A percentile compares a stretch with the other conserved stretches of the same genome.
Evolutionary conservation across 2,329 filamentous ascomycete genomes (phyloP).

Genomic region (Fusarium albidum): DNA sequence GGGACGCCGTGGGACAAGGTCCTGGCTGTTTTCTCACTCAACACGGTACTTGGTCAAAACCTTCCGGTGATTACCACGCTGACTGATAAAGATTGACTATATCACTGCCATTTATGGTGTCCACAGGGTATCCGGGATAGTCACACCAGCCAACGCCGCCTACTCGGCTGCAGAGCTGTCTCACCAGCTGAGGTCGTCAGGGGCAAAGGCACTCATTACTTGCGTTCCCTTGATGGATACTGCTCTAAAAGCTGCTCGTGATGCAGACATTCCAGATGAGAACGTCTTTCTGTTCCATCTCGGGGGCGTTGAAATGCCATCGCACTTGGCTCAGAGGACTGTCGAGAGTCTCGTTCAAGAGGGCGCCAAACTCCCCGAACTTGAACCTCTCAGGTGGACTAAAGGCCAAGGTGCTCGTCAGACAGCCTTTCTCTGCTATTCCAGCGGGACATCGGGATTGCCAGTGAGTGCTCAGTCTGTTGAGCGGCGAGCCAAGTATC

Average conservation of each 20-base stretch:
- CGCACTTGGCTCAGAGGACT: too few species aligned
- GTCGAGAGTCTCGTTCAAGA: too few species aligned
- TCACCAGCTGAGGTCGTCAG: slow-evolving; percentile 75
- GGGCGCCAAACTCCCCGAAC: too few species aligned
- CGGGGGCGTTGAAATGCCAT: too few species aligned
- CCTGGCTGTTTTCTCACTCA: slow-evolving; percentile 76
- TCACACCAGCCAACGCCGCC: slow-evolving; percentile 77
- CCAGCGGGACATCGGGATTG: slow-evolving; percentile 79
- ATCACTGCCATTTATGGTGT: slow-evolving; percentile 78
- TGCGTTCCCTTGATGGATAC: slow-evolving; percentile 70
- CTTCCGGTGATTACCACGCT: accelerated
- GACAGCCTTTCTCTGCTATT: slow-evolving; percentile 81
- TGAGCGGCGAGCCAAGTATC: too few species aligned
- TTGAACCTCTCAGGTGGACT: too few species aligned
- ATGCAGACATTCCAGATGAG: slow-evolving; percentile 67
- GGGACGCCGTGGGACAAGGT: slow-evolving; percentile 85
- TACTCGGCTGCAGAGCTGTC: slow-evolving; percentile 75
- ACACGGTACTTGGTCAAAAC: slow-evolving; percentile 68
- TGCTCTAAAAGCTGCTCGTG: slow-evolving; percentile 69
- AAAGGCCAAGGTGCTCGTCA: slow-evolving; percentile 72
- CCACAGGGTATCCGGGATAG: slow-evolving; percentile 76
- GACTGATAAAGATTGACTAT: slow-evolving; percentile 69
- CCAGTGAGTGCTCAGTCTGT: too few species aligned
- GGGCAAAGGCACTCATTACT: slow-evolving; percentile 77
- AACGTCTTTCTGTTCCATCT: slow-evolving; percentile 76